Percentiles rank a stretch among this genome's conserved stretches.
These are phyloP conservation scores for Austroboletus rostrupii DNA, from an alignment of 1,284 basidiomycete species.

Conservation along the genomic window DNA sequence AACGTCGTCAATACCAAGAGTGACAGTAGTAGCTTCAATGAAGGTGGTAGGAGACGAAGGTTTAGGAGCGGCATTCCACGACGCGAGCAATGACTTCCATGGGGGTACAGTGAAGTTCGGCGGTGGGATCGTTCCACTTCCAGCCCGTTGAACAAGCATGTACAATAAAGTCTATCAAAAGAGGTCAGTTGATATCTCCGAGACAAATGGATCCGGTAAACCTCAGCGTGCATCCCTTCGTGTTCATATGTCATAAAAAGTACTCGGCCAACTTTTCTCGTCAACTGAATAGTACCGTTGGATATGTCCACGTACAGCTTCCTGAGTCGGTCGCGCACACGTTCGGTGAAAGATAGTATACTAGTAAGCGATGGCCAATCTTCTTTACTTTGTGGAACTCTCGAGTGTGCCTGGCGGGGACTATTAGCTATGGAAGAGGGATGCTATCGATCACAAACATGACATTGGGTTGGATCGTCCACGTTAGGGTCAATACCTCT, in stretches of 20 bases:
- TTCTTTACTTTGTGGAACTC: slow-evolving; percentile 75
- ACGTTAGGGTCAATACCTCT: slow-evolving; percentile 96
- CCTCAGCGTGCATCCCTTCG: slow-evolving; percentile 82
- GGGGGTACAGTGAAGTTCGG: slow-evolving; percentile 70
- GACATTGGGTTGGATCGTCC: slow-evolving; percentile 81
- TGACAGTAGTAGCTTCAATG: slow-evolving; percentile 59
- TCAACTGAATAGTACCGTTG: slow-evolving; percentile 53
- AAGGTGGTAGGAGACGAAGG: slow-evolving; percentile 44
- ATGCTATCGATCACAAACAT: slow-evolving; percentile 47
- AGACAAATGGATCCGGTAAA: slow-evolving; percentile 18
- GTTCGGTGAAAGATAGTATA: slow-evolving; percentile 77
- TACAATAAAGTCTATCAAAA: slow-evolving; percentile 76
- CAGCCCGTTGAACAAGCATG: slow-evolving; percentile 85
- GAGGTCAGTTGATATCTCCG: slow-evolving; percentile 10
- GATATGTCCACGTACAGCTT: slow-evolving; percentile 73
- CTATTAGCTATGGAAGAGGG: neutral
- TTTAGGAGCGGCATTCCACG: slow-evolving; percentile 57
- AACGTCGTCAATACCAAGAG: slow-evolving; percentile 81
- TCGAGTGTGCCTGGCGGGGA: slow-evolving; percentile 70
- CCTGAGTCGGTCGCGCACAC: slow-evolving; percentile 69
- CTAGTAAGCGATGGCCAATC: slow-evolving; percentile 82
- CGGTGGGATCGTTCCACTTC: slow-evolving; percentile 75
- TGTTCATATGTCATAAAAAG: slow-evolving; percentile 90
- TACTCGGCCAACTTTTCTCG: slow-evolving; percentile 70
- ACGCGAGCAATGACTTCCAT: slow-evolving; percentile 65